Base-by-base conservation (phyloP, 2,329 filamentous ascomycete genomes). In the Nigrospora oryzae region DNA sequence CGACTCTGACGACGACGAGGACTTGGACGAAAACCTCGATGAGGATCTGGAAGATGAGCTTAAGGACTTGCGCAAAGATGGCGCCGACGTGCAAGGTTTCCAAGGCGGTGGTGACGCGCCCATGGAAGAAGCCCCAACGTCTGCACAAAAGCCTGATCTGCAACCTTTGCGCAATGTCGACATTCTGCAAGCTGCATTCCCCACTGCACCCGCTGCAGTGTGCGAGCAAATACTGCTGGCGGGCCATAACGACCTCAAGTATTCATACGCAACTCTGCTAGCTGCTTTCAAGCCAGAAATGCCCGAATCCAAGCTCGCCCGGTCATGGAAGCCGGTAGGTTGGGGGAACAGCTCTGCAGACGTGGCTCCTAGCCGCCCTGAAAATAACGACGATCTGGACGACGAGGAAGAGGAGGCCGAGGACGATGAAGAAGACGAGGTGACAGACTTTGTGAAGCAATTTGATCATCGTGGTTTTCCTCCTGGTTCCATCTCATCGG, bases 111-210 rank as follows among this genome's bases (percentile, higher is more conserved):
- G n/a, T 7, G 12, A 36, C 13, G 12, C 8, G 34, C 14, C 15
- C 5, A 16, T 14, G 15, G 11, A 36, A 36, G 34, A n/a, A n/a
- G 34, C 34, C 15, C 13, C 34, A 10, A 36, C 14, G 34, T 36
- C 34, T 36, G 11, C 34, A 14, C 34, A 11, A 8, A 8, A 36
- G 14, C 15, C 15, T 14, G 48, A 55, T 14, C 46, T 57, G 14
- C n/a, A 50, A 2, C 51, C 50, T 14, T 39, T 64, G 1, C 63
- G 70, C 32, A 63, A 62, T 30, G 55, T 63, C 17, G 54, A 56
- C 4, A 59, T 63, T n/a, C 52, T 74, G 2, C 64, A 60, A 37
- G 53, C 58, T 14, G 70, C 72, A 0, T 77, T 74, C 37, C 73
- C 73, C 2, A 53, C 56, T 7, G 65, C 62, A 10, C 55, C 65